Percentiles rank a stretch among this genome's conserved stretches.
Evolutionary conservation across 352 stramenopile species (phyloP).

Genomic region (Phytopythium boreale): DNA sequence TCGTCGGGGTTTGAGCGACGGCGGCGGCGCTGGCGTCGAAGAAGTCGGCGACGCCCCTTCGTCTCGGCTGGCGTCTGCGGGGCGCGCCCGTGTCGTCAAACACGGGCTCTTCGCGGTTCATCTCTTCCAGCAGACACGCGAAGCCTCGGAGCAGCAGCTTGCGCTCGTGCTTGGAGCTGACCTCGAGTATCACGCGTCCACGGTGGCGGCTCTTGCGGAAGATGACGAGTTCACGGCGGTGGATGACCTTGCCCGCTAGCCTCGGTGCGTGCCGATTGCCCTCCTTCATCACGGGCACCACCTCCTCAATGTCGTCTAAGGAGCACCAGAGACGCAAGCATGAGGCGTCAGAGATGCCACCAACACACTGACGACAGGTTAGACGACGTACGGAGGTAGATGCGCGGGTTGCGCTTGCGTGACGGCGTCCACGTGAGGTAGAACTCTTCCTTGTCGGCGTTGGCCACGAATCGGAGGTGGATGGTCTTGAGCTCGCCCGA

Average conservation of each 20-base stretch:
- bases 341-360: neutral
- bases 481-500: conserved; percentile 63
- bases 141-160: conserved; percentile 64
- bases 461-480: conserved; percentile 47
- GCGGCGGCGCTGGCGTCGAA: conserved; percentile 22
- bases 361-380: neutral
- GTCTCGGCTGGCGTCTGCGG: conserved; percentile 41
- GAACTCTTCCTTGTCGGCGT: conserved; percentile 40
- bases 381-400: conserved; percentile 47
- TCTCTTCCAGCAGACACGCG: conserved; percentile 41
- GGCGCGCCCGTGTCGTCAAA: conserved; percentile 43
- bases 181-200: conserved; percentile 57
- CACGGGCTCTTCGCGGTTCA: conserved; percentile 33
- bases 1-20: neutral
- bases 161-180: conserved; percentile 52
- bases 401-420: conserved; percentile 57
- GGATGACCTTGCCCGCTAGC: conserved; percentile 63
- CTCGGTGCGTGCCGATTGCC: conserved; percentile 43
- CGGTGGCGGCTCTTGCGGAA: conserved; percentile 64
- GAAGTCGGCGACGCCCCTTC: conserved; percentile 52
- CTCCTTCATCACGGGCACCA: conserved; percentile 48
- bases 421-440: conserved; percentile 77
- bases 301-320: conserved; percentile 62
- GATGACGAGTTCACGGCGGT: conserved; percentile 59
- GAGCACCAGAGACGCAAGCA: conserved; percentile 7